phyloP scores from a whole-genome alignment of 768 basidiomycete species.

The Lactarius pseudohatsudake region DNA sequence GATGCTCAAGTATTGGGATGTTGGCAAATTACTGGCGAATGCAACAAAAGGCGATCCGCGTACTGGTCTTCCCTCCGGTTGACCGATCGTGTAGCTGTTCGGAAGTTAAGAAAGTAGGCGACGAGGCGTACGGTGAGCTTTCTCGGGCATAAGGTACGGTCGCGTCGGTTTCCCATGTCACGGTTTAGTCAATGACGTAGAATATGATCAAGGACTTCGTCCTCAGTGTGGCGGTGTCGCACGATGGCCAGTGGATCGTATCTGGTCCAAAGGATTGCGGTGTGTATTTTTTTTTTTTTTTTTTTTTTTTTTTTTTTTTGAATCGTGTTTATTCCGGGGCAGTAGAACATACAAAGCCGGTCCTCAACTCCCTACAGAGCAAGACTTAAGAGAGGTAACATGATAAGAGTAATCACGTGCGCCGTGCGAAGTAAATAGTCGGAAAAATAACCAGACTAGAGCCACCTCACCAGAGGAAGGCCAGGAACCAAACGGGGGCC shows the following conservation, averaged over 20 bases:
- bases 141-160: constrained; percentile 77
- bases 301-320: too few relatives aligned
- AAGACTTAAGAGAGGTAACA: too few relatives aligned
- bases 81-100: constrained; percentile 21
- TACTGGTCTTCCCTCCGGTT: constrained; percentile 22
- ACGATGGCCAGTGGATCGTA: constrained; percentile 93
- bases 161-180: not conserved
- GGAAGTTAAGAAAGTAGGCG: constrained; percentile 43
- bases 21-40: constrained; percentile 39
- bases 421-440: too few relatives aligned
- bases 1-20: constrained; percentile 63
- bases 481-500: too few relatives aligned
- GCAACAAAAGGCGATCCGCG: constrained; percentile 36
- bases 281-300: constrained; percentile 37
- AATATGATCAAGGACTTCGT: constrained; percentile 57
- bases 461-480: too few relatives aligned
- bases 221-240: constrained; percentile 74
- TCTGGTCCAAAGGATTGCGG: constrained; percentile 95
- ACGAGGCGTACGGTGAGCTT: constrained; percentile 75
- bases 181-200: not conserved
- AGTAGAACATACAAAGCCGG: too few relatives aligned
- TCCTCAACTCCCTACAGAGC: too few relatives aligned
- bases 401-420: too few relatives aligned
- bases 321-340: too few relatives aligned
- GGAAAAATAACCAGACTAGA: too few relatives aligned